Percentiles rank a stretch among this genome's conserved stretches.
phyloP scores from a whole-genome alignment of 2,329 filamentous ascomycete genomes.

The Sarocladiaceae sp. region DNA sequence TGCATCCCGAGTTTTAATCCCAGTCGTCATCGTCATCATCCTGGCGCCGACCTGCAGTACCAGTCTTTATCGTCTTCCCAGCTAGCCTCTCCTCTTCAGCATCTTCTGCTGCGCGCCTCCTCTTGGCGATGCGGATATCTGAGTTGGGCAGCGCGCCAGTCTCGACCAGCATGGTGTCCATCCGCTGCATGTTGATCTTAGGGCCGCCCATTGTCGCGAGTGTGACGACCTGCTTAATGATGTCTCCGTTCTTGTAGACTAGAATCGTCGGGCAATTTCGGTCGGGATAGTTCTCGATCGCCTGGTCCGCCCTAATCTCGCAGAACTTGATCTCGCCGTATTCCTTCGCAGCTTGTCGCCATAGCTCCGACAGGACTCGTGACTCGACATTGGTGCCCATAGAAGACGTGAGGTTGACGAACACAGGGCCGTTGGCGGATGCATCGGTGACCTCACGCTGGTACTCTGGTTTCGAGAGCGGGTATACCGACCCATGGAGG shows the following conservation, averaged over 20 bases:
- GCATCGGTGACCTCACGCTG: conserved; percentile 87
- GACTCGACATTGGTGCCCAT: conserved; percentile 81
- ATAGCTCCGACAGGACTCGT: conserved; percentile 76
- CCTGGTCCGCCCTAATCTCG: conserved; percentile 86
- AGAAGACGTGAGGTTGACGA: conserved; percentile 80
- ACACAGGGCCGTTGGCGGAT: conserved; percentile 62
- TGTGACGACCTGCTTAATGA: conserved; percentile 88
- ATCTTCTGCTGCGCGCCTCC: conserved; percentile 55
- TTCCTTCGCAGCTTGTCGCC: conserved; percentile 76
- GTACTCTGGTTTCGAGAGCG: conserved; percentile 92
- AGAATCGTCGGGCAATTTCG: conserved; percentile 91
- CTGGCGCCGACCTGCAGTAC: conserved; percentile 41
- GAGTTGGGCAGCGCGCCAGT: conserved; percentile 74
- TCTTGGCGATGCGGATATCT: conserved; percentile 71
- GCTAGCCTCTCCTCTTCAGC: conserved; percentile 53
- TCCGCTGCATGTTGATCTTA: conserved; percentile 64
- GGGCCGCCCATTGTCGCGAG: conserved; percentile 73
- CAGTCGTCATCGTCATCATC: conserved; percentile 51
- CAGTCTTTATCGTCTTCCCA: conserved; percentile 46
- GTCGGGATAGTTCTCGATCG: conserved; percentile 95
- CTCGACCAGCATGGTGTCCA: conserved; percentile 78
- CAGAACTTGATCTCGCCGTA: conserved; percentile 98
- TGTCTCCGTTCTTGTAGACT: conserved; percentile 89
- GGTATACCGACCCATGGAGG: conserved; percentile 86
- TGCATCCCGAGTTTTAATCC: conserved; percentile 42